phyloP scores from a whole-genome alignment of 2,329 filamentous ascomycete species.

The Xylariaceae sp. region DNA sequence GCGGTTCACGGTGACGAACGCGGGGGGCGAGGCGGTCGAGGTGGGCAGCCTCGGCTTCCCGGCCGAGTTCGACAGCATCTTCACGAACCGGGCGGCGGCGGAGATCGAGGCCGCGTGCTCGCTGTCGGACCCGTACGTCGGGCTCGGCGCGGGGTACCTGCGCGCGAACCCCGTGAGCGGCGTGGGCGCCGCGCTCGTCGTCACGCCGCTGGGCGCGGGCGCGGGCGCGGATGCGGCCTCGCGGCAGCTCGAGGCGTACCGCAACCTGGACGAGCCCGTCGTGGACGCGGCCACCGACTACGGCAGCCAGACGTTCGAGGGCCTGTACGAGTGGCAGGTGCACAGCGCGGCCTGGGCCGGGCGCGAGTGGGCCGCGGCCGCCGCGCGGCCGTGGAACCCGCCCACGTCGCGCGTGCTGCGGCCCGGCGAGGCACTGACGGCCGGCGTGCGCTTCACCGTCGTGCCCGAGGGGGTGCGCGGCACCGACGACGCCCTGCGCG shows the following conservation, averaged over 20 bases:
- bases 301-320: slow-evolving; percentile 49
- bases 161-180: slow-evolving; percentile 45
- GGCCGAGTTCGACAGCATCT: slow-evolving; percentile 56
- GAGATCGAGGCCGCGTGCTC: slow-evolving; percentile 45
- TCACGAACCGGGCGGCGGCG: slow-evolving; percentile 39
- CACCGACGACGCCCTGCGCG: slow-evolving; percentile 38
- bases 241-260: slow-evolving; percentile 47
- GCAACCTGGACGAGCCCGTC: slow-evolving; percentile 39
- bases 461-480: slow-evolving; percentile 34
- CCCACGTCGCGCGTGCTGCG: slow-evolving; percentile 38
- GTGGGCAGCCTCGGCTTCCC: slow-evolving; percentile 52
- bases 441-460: slow-evolving; percentile 45
- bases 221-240: slow-evolving; percentile 20
- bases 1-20: slow-evolving; percentile 43
- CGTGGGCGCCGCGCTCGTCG: slow-evolving; percentile 43
- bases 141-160: slow-evolving; percentile 49
- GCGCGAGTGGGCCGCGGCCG: slow-evolving; percentile 42
- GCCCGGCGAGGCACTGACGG: slow-evolving; percentile 36
- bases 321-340: slow-evolving; percentile 53
- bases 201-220: slow-evolving; percentile 37
- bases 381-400: slow-evolving; percentile 47
- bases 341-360: slow-evolving; percentile 47
- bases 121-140: slow-evolving; percentile 53
- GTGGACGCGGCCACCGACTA: slow-evolving; percentile 33
- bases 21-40: slow-evolving; percentile 33